Percentiles rank a stretch among this genome's conserved stretches.
phyloP scores from a whole-genome alignment of 1,284 basidiomycete species.

The Moesziomyces sp. region DNA sequence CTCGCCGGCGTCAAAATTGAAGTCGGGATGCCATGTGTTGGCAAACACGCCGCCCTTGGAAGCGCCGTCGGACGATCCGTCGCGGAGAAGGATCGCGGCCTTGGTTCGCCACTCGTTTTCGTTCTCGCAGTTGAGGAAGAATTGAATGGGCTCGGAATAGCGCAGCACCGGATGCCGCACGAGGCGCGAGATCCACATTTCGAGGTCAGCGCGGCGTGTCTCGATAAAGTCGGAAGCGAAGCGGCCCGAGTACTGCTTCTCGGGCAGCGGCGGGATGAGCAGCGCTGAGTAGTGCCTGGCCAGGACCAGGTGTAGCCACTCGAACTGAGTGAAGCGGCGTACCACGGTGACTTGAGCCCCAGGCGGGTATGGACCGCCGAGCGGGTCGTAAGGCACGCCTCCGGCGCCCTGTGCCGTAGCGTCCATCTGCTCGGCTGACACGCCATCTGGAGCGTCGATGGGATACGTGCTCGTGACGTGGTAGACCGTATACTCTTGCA shows the following conservation, averaged over 20 bases:
- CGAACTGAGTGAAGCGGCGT: conserved; percentile 85
- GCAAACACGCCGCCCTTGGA: conserved; percentile 74
- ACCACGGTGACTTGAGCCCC: conserved; percentile 71
- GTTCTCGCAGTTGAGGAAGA: conserved; percentile 73
- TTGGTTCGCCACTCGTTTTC: conserved; percentile 37
- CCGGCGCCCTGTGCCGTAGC: neutral
- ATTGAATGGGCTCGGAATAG: conserved; percentile 81
- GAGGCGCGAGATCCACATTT: conserved; percentile 78
- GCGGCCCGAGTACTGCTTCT: conserved; percentile 82
- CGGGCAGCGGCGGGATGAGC: conserved; percentile 81
- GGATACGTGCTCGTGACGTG: conserved; percentile 80
- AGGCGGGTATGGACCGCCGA: conserved; percentile 31
- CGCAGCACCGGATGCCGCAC: conserved; percentile 81
- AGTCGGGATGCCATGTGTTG: conserved; percentile 82
- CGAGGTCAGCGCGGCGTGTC: conserved; percentile 80
- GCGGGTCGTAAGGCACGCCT: conserved; percentile 51
- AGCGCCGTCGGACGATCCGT: neutral
- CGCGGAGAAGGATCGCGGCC: conserved; percentile 14
- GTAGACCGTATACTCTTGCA: conserved; percentile 77
- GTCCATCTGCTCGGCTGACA: neutral
- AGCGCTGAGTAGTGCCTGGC: conserved; percentile 77
- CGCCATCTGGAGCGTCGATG: neutral
- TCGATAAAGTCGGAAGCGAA: conserved; percentile 85
- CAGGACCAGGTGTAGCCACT: conserved; percentile 78
- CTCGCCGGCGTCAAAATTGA: conserved; percentile 75